A percentile compares a stretch with the other conserved stretches of the same genome.
phyloP scores from a whole-genome alignment of 2,329 filamentous ascomycete species.

The Metarhizium brunneum region DNA sequence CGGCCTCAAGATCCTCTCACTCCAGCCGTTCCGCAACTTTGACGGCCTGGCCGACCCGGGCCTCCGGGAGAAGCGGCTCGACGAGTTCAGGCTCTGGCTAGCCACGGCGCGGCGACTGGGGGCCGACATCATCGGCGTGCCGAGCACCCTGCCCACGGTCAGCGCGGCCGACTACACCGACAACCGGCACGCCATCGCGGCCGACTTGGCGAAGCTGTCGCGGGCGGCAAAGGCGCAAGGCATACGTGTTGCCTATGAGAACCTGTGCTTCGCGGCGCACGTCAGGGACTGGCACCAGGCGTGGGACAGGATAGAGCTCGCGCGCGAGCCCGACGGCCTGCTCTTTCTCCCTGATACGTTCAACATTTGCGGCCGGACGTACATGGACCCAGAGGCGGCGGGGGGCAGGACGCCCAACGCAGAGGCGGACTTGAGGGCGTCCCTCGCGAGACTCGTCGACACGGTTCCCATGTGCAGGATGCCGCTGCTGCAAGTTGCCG shows the following conservation, averaged over 20 bases:
- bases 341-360: conserved; percentile 20
- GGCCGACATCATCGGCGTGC: conserved; percentile 12
- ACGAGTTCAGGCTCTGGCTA: conserved; percentile 7
- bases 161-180: neutral
- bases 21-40: conserved; percentile 14
- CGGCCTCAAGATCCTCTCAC: conserved; percentile 8
- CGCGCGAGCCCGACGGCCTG: neutral
- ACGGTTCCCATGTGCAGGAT: conserved; percentile 1
- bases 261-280: conserved; percentile 11
- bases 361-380: conserved; percentile 11
- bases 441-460: neutral
- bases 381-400: neutral
- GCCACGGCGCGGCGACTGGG: conserved; percentile 7
- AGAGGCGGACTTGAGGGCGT: neutral
- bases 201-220: neutral
- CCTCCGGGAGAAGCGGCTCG: neutral
- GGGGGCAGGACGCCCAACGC: neutral
- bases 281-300: conserved; percentile 10
- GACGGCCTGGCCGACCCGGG: conserved; percentile 9
- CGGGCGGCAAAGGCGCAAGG: conserved; percentile 1
- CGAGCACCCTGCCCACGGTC: conserved; percentile 6
- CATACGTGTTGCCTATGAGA: conserved; percentile 12
- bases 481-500: conserved; percentile 13
- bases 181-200: neutral
- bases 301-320: conserved; percentile 5